Base-by-base conservation (phyloP, 2,329 filamentous ascomycete genomes). In the Hypocreales sp. region DNA sequence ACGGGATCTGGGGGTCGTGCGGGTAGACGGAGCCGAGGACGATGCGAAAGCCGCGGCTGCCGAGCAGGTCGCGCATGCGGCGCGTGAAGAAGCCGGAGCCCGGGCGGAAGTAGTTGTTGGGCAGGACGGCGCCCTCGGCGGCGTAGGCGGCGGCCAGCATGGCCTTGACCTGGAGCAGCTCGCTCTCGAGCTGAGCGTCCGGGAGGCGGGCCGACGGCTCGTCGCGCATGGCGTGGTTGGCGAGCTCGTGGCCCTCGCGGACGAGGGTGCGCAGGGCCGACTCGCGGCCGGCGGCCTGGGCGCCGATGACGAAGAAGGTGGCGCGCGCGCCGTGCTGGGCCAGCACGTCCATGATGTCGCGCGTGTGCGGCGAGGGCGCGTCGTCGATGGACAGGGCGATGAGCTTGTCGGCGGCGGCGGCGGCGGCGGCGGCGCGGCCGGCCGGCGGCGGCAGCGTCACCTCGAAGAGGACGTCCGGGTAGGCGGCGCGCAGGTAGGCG, bases 311-410 rank as follows among this genome's bases (percentile, higher is more conserved):
- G 50, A 93, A 94, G 49, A 92, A 90, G 0, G 84, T 93, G 0
- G 84, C 84, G 13, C 62, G 69, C 10, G 77, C 81, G 31, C 66
- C 61, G 43, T 82, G 64, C 15, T 60, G 58, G 28, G 61, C 56
- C n/a, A 93, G 60, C 0, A 81, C 55, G 23, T 70, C 54, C 29
- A 84, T 55, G 32, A 93, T 84, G 30, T 74, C 68, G 24, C 52
- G 44, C 2, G 84, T 92, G 48, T 80, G 64, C 23, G 64, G 52
- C 2, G 79, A 86, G 0, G 84, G 84, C 16, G 74, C 79, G 53
- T 93, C 84, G 56, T 93, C 84, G 42, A 93, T 77, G 1, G 82
- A 92, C 21, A 94, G 61, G 0, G 81, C 84, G 12, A 93, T 62
- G 15, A 87, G 53, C 43, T 76, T 80, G 25, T 67, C 55, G 21